Base-by-base conservation (phyloP, 306 rosid genomes). In the Erythrophleum fordii region DNA sequence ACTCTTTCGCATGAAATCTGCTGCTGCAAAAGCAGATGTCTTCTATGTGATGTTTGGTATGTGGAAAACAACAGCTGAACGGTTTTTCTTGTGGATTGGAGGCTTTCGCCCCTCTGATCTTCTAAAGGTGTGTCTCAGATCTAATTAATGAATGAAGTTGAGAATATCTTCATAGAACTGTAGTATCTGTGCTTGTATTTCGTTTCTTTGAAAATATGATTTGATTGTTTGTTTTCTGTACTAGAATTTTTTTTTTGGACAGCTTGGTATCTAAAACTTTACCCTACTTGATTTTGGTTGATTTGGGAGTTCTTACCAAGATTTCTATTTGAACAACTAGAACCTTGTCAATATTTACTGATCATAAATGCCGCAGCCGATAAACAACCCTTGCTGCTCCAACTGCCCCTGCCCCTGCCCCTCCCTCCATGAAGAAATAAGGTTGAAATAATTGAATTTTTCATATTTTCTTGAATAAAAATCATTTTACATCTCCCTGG, bases 71-170 rank as follows among this genome's bases (percentile, higher is more conserved):
- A 82, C 98, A 34, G 95, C 97, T 5, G 99, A 96, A 83, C 83
- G 92, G 67, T 90, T 96, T 83, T 92, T 96, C 92, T 83, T 84
- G 49, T 96, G 99, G 99, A 96, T 96, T 10, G 99, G 99, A 82
- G 99, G 99, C 77, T 90, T 89, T 85, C 98, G 99, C 41, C 99
- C 99, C 68, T 96, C 99, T 49, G 98, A 96, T 85, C 89, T 90
- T 70, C 93, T 96, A 41, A 91, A 92, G 98, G 99, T 96, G 77
- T 41, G 20, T 11, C 67, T 83, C 79, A 61, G 39, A 69, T 61
- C 68, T 65, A 35, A 62, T 16, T 53, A 45, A 35, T 64, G 29
- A 55, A 65, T 16, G 29, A 44, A 56, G 29, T 25, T 69, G 28
- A 41, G 20, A 49, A 60, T 60, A 45, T 68, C 14, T 11, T 83